Evolutionary conservation across 306 rosid species (phyloP), one percentile per base, ranked within the genome.

Genomic region (Rosa lucieae): DNA sequence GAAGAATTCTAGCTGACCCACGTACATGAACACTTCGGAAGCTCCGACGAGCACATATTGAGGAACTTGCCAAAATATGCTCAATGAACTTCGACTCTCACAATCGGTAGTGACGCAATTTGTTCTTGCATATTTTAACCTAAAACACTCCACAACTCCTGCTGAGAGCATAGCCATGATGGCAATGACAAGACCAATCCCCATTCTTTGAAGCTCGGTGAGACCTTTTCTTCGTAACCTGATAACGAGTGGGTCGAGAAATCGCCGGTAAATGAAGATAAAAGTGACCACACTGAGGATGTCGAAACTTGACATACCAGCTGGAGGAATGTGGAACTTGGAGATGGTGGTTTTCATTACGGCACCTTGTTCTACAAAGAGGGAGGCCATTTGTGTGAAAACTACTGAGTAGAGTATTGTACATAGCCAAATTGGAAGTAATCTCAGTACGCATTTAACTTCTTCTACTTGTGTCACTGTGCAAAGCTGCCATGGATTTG

Each of bases 291-390:
- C 97, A 10, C 96, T 90, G 47, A 89, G 88, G 40, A 92, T 92
- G 86, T 92, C 97, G 12, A 92, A 92, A 79, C 91, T 68, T 5
- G 97, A 90, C 97, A 92, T 92, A 87, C 96, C 88, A 72, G 97
- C 97, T 0, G 96, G 97, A 23, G 96, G 97, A 70, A 92, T 78
- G 67, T 89, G 84, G 79, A 92, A 92, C 44, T 72, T 48, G 18
- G 91, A 82, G 6, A 92, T 67, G 67, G 61, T 81, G 17, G 92
- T 89, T 43, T 88, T 83, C 97, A 92, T 92, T 20, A 81, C 88
- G 51, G 88, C 92, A 53, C 97, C 97, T 90, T 92, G 97, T 74
- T 89, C 97, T 49, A 92, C 93, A 80, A 92, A 92, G 46, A 89
- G 89, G 49, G 97, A 90, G 35, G 92, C 93, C 97, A 90, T 92